Conservation (phyloP, 805 yeast species). For the Candida schatavii region DNA sequence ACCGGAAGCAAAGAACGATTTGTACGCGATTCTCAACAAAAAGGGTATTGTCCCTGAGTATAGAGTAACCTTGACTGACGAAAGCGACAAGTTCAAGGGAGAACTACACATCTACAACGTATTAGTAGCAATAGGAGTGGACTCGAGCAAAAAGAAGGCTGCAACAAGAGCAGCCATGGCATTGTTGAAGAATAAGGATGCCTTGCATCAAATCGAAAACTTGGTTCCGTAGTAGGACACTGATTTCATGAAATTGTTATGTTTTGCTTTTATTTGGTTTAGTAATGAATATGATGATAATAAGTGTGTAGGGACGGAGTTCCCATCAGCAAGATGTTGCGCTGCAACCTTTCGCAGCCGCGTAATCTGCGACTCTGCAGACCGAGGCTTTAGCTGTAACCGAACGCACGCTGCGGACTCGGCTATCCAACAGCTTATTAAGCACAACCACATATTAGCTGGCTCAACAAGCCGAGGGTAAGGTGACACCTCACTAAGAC, state of each 20-base stretch:
- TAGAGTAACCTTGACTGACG: constrained; percentile 13
- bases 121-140: constrained; percentile 30
- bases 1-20: constrained; percentile 36
- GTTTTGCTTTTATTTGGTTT: neutral
- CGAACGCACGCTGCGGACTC: too few relatives aligned
- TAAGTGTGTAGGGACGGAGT: too few relatives aligned
- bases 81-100: constrained; percentile 23
- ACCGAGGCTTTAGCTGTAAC: too few relatives aligned
- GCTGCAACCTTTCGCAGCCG: too few relatives aligned
- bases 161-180: constrained; percentile 41
- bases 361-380: too few relatives aligned
- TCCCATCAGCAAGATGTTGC: too few relatives aligned
- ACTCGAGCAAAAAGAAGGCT: constrained; percentile 37
- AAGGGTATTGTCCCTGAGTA: constrained; percentile 37
- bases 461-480: too few relatives aligned
- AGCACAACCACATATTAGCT: too few relatives aligned
- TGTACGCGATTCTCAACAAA: constrained; percentile 35
- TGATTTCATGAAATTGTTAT: neutral
- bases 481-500: too few relatives aligned
- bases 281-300: constrained; percentile 1
- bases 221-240: neutral
- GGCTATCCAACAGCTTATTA: too few relatives aligned
- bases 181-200: constrained; percentile 24
- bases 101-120: constrained; percentile 29
- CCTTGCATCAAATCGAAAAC: constrained; percentile 8